phyloP scores from a whole-genome alignment of 352 stramenopile species.

The Globisporangium orthogonon region DNA sequence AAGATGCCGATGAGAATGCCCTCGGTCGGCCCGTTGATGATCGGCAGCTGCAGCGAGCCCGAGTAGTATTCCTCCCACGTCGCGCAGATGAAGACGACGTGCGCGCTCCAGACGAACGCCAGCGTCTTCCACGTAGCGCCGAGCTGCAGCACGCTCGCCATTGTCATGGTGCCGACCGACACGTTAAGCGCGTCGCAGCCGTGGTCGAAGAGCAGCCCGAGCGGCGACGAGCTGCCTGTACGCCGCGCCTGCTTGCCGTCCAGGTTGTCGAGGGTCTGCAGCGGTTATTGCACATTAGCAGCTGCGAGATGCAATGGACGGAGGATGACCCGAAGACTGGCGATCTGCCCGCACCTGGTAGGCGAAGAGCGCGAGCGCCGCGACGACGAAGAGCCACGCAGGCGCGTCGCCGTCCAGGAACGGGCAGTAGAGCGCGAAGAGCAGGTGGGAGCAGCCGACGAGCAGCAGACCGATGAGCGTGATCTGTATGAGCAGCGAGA shows the following conservation, averaged over 20 bases:
- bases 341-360: slow-evolving; percentile 39
- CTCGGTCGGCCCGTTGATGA: slow-evolving; percentile 96
- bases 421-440: slow-evolving; percentile 69
- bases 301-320: too few species aligned
- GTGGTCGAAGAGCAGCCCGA: slow-evolving; percentile 84
- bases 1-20: slow-evolving; percentile 88
- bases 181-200: slow-evolving; percentile 82
- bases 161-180: slow-evolving; percentile 77
- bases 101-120: slow-evolving; percentile 60
- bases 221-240: slow-evolving; percentile 70
- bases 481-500: slow-evolving; percentile 30
- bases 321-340: too few species aligned
- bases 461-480: slow-evolving; percentile 65
- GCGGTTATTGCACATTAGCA: too few species aligned
- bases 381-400: slow-evolving; percentile 60
- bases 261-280: slow-evolving; percentile 76
- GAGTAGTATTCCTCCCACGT: slow-evolving; percentile 94
- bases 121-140: slow-evolving; percentile 78
- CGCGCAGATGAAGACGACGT: slow-evolving; percentile 82
- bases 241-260: slow-evolving; percentile 79
- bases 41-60: slow-evolving; percentile 90
- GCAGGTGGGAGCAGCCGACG: slow-evolving; percentile 49
- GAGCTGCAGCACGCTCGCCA: slow-evolving; percentile 70
- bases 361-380: slow-evolving; percentile 51
- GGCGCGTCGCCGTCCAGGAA: slow-evolving; percentile 65